These are phyloP conservation scores for Mycena maculata DNA, from an alignment of 768 basidiomycete species.

Conservation along the genomic window DNA sequence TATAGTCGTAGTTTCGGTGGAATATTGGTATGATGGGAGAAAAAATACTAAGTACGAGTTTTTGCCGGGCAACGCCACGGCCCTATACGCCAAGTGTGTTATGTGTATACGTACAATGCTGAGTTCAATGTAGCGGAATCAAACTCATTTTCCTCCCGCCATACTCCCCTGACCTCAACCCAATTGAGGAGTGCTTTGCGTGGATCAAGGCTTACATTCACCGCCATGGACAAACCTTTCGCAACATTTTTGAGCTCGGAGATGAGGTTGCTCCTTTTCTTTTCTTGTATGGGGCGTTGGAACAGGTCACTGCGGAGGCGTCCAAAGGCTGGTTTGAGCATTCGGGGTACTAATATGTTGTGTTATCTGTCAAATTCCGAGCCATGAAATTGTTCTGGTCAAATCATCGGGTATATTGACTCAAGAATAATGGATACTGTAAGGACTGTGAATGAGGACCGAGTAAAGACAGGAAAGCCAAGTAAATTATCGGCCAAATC, in stretches of 20 bases:
- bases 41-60: too few relatives aligned
- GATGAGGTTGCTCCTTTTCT: not conserved
- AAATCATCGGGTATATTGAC: not conserved
- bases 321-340: constrained; percentile 17
- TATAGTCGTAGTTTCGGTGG: too few relatives aligned
- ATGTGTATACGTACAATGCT: too few relatives aligned
- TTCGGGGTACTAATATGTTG: constrained; percentile 12
- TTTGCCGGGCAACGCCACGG: too few relatives aligned
- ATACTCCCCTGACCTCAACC: constrained; percentile 51
- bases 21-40: too few relatives aligned
- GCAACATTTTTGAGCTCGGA: constrained; percentile 9
- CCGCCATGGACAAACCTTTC: constrained; percentile 33
- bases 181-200: constrained; percentile 49
- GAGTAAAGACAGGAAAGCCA: constrained; percentile 10
- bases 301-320: constrained; percentile 3
- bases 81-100: too few relatives aligned
- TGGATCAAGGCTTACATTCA: constrained; percentile 45
- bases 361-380: too few relatives aligned
- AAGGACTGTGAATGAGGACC: not conserved
- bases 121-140: constrained; percentile 35
- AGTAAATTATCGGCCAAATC: not conserved
- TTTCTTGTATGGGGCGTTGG: constrained; percentile 17
- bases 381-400: too few relatives aligned
- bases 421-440: not conserved
- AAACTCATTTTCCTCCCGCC: constrained; percentile 46